Base-by-base conservation (phyloP, 768 basidiomycete genomes). In the Boletus speciosus region DNA sequence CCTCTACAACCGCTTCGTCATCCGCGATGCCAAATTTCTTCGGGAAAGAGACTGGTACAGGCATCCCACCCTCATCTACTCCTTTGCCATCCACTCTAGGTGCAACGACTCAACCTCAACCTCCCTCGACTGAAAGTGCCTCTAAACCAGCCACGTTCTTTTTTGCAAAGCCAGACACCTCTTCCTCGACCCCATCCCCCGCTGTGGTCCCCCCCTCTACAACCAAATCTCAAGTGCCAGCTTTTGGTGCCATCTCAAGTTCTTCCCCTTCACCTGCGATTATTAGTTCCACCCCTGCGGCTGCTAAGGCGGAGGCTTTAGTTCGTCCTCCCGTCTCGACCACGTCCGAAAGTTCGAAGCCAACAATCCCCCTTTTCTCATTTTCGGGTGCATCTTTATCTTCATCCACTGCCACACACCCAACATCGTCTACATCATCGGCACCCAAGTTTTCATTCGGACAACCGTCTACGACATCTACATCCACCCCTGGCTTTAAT, bases 1-100 rank as follows among this genome's bases (percentile, higher is more conserved):
- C 56, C 2, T 25, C 57, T 35, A 21, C 49, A 35, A 21, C 47
- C 11, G 1, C 47, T n/a, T 16, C 55, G 23, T 51, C 60, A 47
- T 47, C 60, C 7, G 32, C 60, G 19, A 46, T 65, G 23, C 64
- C 73, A 29, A 71, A 67, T 51, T 68, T 71, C 56, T 70, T 73
- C 38, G 57, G 56, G 25, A 72, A 76, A 50, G 68, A 66, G 27
- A 25, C 51, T 32, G 32, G 57, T 61, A 52, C 40, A 25, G 16
- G 55, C 37, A 27, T 38, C 6, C 32, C 54, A 19, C 27, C 56
- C 9, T 39, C 48, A n/a, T 29, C 59, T 36, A n/a, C 43, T 8
- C 16, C 50, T 39, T 63, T 25, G 29, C 19, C 54, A 43, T 57
- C 55, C 16, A 49, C 41, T 29, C 34, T 44, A 19, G 50, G 51